These are phyloP conservation scores for Yamadazyma tumulicola DNA, from an alignment of 805 yeast species.

Conservation along the genomic window DNA sequence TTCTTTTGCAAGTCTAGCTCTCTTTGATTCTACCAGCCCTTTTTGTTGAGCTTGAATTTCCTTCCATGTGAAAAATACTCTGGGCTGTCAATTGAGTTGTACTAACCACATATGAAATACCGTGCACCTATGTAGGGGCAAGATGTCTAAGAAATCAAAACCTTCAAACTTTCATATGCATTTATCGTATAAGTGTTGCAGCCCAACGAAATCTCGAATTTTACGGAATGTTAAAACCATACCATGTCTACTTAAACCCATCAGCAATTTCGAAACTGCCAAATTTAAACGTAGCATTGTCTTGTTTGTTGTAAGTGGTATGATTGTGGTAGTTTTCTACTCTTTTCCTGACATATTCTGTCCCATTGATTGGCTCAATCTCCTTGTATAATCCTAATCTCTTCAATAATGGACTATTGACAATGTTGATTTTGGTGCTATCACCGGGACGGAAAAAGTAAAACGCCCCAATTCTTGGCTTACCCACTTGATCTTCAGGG, in stretches of 20 bases:
- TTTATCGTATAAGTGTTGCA: too few relatives aligned
- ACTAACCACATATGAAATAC: too few relatives aligned
- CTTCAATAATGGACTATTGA: constrained; percentile 29
- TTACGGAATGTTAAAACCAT: too few relatives aligned
- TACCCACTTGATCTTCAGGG: constrained; percentile 28
- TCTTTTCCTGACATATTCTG: constrained; percentile 27
- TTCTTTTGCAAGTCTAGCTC: too few relatives aligned
- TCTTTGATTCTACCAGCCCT: too few relatives aligned
- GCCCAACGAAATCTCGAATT: too few relatives aligned
- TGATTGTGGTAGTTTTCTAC: constrained; percentile 27
- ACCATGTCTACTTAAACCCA: constrained; percentile 20
- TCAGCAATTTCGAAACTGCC: constrained; percentile 27
- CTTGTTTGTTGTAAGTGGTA: constrained; percentile 19
- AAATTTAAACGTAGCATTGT: constrained; percentile 22
- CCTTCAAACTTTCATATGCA: too few relatives aligned
- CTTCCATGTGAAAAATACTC: too few relatives aligned
- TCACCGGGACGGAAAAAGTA: constrained; percentile 35
- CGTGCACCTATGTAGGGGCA: too few relatives aligned
- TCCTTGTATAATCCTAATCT: constrained; percentile 26
- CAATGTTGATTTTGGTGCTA: constrained; percentile 23
- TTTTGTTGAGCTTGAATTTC: too few relatives aligned
- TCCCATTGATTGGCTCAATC: constrained; percentile 22
- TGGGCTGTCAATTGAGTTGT: too few relatives aligned
- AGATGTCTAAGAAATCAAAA: too few relatives aligned
- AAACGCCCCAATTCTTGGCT: constrained; percentile 32